Evolutionary conservation across 2,329 filamentous ascomycete genomes (phyloP), one percentile per base, ranked within the genome.

Genomic region (Chrysoporthe austroafricana): DNA sequence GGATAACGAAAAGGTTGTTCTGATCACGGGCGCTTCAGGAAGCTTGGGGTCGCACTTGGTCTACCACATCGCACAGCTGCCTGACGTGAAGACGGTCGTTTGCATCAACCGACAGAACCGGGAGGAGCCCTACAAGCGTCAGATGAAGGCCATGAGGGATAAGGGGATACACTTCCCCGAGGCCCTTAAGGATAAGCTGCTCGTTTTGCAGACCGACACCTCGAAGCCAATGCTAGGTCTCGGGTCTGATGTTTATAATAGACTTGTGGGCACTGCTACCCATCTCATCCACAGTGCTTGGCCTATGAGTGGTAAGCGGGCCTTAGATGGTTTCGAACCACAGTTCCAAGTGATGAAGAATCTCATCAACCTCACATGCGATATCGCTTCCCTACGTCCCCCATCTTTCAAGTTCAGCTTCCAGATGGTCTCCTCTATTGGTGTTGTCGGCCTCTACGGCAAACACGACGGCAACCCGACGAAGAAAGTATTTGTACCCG

Each of bases 371-470:
- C 14, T 61, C 4, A 21, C 58, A 21, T 8, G 7, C 42, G 58
- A 26, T 26, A 26, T 26, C 26, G 26, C 26, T 26, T 13, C 16
- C 11, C 7, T 14, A 21, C 21, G 9, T 8, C 8, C n/a, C 21
- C 13, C n/a, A 21, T 18, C 13, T n/a, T 3, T 13, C n/a, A 46
- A 34, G 21, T 11, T 61, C 5, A 72, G 66, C 9, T 82, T 83
- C 72, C 76, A 80, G 60, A 75, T 83, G 54, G 72, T 83, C 6
- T 83, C 82, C 0, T 83, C 81, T 43, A 79, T 83, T 46, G 77
- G 72, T 2, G 75, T 75, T 0, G 76, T 81, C 0, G 80, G 78
- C 8, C 70, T 75, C 26, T 75, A 77, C 60, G 72, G 73, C 1
- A 62, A 75, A 2, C 67, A 60, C 43, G 66, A 70, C 2, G 72